phyloP scores from a whole-genome alignment of 2,329 filamentous ascomycete species.

The Cercospora berteroae region DNA sequence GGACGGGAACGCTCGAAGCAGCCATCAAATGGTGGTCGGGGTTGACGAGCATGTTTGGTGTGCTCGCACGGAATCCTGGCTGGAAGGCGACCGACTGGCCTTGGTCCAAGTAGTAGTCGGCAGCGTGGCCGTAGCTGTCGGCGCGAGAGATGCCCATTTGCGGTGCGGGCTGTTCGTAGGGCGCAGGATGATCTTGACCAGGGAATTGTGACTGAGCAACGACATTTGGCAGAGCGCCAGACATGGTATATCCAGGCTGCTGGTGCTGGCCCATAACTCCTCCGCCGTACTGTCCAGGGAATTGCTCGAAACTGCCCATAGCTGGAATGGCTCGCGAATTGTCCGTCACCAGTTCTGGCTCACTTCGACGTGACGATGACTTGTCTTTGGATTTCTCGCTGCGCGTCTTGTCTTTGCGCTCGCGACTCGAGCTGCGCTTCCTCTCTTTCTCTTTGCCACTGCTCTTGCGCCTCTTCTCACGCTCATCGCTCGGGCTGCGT shows the following conservation, averaged over 20 bases:
- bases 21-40: constrained; percentile 58
- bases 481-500: constrained; percentile 24
- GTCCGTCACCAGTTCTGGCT: constrained; percentile 21
- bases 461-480: constrained; percentile 32
- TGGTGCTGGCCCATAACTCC: constrained; percentile 20
- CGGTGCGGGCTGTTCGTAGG: constrained; percentile 25
- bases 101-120: constrained; percentile 63
- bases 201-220: constrained; percentile 52
- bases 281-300: constrained; percentile 33
- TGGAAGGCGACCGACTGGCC: constrained; percentile 59
- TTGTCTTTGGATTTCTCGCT: constrained; percentile 25
- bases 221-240: constrained; percentile 33
- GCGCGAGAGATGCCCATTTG: constrained; percentile 33
- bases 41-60: constrained; percentile 53
- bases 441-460: constrained; percentile 35
- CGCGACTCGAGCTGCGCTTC: constrained; percentile 30
- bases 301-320: constrained; percentile 35
- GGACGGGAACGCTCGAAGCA: constrained; percentile 51
- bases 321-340: constrained; percentile 30
- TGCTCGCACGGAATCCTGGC: constrained; percentile 57
- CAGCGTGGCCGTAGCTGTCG: constrained; percentile 52
- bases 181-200: constrained; percentile 53
- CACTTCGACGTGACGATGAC: constrained; percentile 12
- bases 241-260: constrained; percentile 26
- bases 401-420: constrained; percentile 22